Evolutionary conservation across 306 rosid species (phyloP).

Genomic region (Ormosia semicastrata): DNA sequence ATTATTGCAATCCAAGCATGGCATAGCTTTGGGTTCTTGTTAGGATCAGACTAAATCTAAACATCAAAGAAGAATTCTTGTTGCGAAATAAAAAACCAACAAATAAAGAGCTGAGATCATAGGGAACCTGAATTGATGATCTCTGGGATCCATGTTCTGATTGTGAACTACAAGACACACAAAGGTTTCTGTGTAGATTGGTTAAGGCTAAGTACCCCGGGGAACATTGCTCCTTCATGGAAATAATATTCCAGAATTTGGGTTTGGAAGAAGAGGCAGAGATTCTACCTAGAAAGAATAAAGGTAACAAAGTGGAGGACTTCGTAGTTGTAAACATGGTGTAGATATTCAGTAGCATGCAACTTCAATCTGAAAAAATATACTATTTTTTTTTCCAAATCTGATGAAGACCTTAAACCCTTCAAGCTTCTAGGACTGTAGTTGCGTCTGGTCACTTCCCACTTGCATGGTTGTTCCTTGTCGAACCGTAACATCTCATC

Average conservation of each 20-base stretch:
- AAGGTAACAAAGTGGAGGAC: conserved; percentile 11
- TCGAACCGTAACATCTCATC: background rate
- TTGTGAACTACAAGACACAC: conserved; percentile 31
- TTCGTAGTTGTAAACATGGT: conserved; percentile 28
- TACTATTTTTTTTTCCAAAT: background rate
- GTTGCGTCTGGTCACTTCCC: background rate
- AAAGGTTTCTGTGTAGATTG: conserved; percentile 29
- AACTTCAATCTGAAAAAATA: background rate
- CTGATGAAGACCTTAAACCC: background rate
- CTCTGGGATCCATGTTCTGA: conserved; percentile 30
- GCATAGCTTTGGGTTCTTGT: background rate
- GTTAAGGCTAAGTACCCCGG: background rate
- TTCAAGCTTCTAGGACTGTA: background rate
- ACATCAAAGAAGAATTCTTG: background rate
- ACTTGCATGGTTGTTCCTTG: background rate
- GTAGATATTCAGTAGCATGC: background rate
- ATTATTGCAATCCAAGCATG: background rate
- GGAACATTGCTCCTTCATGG: conserved; percentile 20
- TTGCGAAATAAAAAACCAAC: background rate
- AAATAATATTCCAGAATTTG: conserved; percentile 17
- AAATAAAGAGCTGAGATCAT: background rate
- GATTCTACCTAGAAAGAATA: background rate
- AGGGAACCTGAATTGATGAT: conserved; percentile 53
- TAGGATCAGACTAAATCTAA: background rate
- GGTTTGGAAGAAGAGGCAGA: conserved; percentile 18